Conservation (phyloP, 140 eudicot genomes). For the Stevia rebaudiana region DNA sequence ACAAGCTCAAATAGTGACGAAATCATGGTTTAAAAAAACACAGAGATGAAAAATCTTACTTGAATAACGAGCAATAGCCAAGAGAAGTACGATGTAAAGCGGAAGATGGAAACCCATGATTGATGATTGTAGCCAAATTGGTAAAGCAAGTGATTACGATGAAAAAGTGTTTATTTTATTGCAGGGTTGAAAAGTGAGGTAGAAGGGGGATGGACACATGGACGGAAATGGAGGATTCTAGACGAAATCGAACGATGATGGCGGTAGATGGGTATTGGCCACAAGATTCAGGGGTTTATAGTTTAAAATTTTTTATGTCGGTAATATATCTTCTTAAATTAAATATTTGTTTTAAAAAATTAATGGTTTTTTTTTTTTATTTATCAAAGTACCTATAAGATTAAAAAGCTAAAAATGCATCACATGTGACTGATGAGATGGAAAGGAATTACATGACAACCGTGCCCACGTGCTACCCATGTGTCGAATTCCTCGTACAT, state of each 20-base stretch:
- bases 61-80: conserved; percentile 50
- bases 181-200: not conserved
- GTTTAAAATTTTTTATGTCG: not conserved
- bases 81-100: conserved; percentile 29
- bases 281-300: not conserved
- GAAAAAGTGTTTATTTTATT: not conserved
- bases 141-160: conserved; percentile 13
- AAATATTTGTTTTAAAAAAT: not conserved
- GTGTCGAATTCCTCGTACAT: no score
- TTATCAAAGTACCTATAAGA: no score
- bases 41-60: conserved; percentile 34
- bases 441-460: no score
- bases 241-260: conserved; percentile 17
- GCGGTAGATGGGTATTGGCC: conserved; percentile 6
- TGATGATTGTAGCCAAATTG: conserved; percentile 18
- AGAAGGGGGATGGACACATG: conserved; percentile 18
- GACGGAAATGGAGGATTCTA: conserved; percentile 22
- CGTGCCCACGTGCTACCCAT: no score
- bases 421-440: no score
- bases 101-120: conserved; percentile 44
- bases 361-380: no score
- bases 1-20: not conserved
- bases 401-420: no score
- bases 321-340: not conserved
- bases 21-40: not conserved